Base-by-base conservation (phyloP, 768 basidiomycete species). In the Zangia roseola region DNA sequence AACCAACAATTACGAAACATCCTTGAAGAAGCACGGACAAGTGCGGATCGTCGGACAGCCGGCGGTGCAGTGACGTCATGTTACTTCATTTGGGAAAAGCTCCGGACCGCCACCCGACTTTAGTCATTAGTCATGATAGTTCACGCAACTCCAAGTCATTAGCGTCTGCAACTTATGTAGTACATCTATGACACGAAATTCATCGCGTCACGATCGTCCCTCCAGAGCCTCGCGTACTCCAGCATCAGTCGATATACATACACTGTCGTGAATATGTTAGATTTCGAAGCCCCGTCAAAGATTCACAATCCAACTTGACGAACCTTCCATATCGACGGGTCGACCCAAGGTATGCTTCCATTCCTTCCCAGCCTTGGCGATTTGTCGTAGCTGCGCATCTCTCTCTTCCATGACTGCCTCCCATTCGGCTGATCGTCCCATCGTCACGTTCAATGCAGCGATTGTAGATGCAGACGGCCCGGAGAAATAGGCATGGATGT, bases 261-360 rank as follows among this genome's bases (percentile, higher is more conserved):
- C 31, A 80, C 91, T 91, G 60, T 53, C 24, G 10, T 16, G 23
- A 19, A 36, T n/a, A 33, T 1, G 24, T 54, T 35, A 57, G 40
- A 4, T 13, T 16, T 17, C 20, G 13, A 14, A 31, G 13, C 10
- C 30, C 4, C 13, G 30, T 13, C 30, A 14, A 14, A 3, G 30
- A 31, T 31, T 13, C 12, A n/a, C n/a, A n/a, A n/a, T n/a, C n/a
- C n/a, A n/a, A n/a, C 30, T 4, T 13, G 30, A 31, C 82, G 54
- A 53, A 91, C 92, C 87, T 80, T 97, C 91, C 90, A 97, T 93
- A 71, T 97, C 95, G 47, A 86, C 75, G 47, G 79, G 83, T 41
- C 95, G 71, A 21, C 90, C 91, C n/a, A 91, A 77, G 1, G 83
- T 88, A 58, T 81, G 79, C 67, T 88, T 92, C 95, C 95, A 98